Conservation (phyloP, 179 eudicot genomes). For the Gypsophila paniculata region DNA sequence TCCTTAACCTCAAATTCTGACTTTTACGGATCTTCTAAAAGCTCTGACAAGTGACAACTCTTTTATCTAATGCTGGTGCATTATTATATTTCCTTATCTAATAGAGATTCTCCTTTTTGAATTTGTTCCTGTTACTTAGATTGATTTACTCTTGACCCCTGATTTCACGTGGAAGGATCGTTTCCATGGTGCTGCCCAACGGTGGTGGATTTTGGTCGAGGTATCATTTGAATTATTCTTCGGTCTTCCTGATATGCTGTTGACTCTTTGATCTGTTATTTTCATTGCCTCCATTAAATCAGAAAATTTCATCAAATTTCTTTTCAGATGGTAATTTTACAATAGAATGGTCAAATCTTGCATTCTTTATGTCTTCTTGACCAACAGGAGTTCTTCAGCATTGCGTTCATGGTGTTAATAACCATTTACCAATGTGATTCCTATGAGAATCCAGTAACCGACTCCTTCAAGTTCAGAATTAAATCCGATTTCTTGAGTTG, state of each 20-base stretch:
- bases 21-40: neutral
- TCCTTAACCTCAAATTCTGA: conserved; percentile 13
- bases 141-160: conserved; percentile 78
- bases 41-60: neutral
- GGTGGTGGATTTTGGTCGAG: conserved; percentile 99
- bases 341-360: neutral
- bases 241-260: conserved; percentile 13
- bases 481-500: neutral
- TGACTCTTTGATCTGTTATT: conserved; percentile 1
- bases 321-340: too few species aligned
- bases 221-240: conserved; percentile 30
- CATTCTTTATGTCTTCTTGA: neutral
- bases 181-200: conserved; percentile 80
- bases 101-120: conserved; percentile 9
- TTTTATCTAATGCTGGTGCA: neutral
- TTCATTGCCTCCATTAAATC: neutral
- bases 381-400: too few species aligned
- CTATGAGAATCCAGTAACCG: neutral
- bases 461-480: neutral
- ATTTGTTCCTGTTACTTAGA: conserved; percentile 35
- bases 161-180: conserved; percentile 98
- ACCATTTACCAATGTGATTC: neutral
- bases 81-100: neutral
- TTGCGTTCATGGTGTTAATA: too few species aligned
- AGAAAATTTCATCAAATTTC: neutral